Evolutionary conservation across 805 yeast species (phyloP).

Genomic region (Wickerhamiella musiphila): DNA sequence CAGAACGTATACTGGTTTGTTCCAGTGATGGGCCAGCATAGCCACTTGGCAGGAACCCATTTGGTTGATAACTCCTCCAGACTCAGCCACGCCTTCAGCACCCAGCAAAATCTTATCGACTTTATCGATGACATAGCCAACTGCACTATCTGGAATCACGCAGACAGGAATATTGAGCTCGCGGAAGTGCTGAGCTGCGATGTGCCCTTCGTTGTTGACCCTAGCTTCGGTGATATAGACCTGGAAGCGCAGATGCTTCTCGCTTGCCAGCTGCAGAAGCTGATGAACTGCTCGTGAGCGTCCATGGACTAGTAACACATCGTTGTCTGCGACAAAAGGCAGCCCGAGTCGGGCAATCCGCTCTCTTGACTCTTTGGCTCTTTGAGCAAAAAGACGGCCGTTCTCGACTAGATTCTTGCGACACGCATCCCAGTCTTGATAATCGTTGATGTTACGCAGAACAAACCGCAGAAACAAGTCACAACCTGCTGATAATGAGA

Average conservation of each 20-base stretch:
- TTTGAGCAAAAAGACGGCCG: slow-evolving; percentile 76
- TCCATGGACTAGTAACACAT: slow-evolving; percentile 74
- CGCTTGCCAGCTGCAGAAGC: slow-evolving; percentile 57
- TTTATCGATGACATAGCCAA: slow-evolving; percentile 78
- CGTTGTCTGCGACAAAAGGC: slow-evolving; percentile 86
- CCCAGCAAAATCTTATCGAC: slow-evolving; percentile 91
- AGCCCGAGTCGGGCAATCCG: slow-evolving; percentile 77
- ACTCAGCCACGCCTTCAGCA: slow-evolving; percentile 97
- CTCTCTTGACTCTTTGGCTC: slow-evolving; percentile 80
- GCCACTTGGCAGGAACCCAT: slow-evolving; percentile 91
- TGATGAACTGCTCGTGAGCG: slow-evolving; percentile 78
- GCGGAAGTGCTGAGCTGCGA: slow-evolving; percentile 51
- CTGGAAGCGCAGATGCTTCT: slow-evolving; percentile 64
- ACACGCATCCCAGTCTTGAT: slow-evolving; percentile 90
- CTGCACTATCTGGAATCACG: slow-evolving; percentile 80
- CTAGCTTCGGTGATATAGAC: slow-evolving; percentile 88
- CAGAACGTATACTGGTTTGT: slow-evolving; percentile 85
- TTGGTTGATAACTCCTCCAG: slow-evolving; percentile 91
- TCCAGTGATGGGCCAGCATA: slow-evolving; percentile 73
- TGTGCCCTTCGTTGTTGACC: slow-evolving; percentile 59
- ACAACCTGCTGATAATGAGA: slow-evolving; percentile 92
- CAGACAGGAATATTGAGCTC: slow-evolving; percentile 70
- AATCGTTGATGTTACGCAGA: slow-evolving; percentile 64
- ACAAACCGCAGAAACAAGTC: slow-evolving; percentile 91
- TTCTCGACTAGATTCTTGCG: slow-evolving; percentile 76